Percentiles rank a stretch among this genome's conserved stretches.
phyloP scores from a whole-genome alignment of 1,284 basidiomycete genomes.

The Malassezia slooffiae region DNA sequence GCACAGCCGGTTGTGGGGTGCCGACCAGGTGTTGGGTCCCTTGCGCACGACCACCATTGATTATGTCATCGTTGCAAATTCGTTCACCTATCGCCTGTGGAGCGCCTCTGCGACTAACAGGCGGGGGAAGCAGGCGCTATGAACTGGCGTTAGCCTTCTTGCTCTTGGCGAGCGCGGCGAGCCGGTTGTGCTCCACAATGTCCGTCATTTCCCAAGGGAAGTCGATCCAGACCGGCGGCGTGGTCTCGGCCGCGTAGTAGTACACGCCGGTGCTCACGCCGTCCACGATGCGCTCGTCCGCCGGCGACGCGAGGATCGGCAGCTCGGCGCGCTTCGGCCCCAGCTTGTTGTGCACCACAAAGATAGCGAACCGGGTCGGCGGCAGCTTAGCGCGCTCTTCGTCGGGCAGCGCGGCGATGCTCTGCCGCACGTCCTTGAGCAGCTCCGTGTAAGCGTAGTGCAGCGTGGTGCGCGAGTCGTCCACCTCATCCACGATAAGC shows the following conservation, averaged over 20 bases:
- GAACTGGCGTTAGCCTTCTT: too few species aligned
- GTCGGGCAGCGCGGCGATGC: conserved; percentile 25
- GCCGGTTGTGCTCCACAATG: conserved; percentile 44
- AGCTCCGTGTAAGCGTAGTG: conserved; percentile 44
- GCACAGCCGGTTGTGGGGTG: conserved; percentile 44
- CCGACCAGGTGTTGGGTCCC: too few species aligned
- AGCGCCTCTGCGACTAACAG: too few species aligned
- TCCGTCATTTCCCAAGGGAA: conserved; percentile 45
- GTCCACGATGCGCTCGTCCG: conserved; percentile 28
- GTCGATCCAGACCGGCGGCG: conserved; percentile 42
- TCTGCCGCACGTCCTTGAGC: conserved; percentile 36
- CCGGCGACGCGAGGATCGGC: conserved; percentile 26
- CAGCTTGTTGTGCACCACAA: conserved; percentile 45
- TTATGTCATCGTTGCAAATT: too few species aligned
- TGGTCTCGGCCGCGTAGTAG: conserved; percentile 43
- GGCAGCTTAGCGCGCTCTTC: conserved; percentile 31
- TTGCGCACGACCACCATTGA: too few species aligned
- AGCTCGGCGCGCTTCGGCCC: conserved; percentile 38
- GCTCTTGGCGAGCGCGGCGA: conserved; percentile 43
- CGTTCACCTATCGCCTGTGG: too few species aligned
- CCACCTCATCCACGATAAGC: conserved; percentile 45
- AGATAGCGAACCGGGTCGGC: conserved; percentile 44
- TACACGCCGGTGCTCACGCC: conserved; percentile 37
- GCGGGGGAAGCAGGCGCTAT: too few species aligned
- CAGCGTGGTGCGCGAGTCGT: conserved; percentile 43